phyloP scores from a whole-genome alignment of 1,284 basidiomycete genomes.

The Mycosarcoma maydis region DNA sequence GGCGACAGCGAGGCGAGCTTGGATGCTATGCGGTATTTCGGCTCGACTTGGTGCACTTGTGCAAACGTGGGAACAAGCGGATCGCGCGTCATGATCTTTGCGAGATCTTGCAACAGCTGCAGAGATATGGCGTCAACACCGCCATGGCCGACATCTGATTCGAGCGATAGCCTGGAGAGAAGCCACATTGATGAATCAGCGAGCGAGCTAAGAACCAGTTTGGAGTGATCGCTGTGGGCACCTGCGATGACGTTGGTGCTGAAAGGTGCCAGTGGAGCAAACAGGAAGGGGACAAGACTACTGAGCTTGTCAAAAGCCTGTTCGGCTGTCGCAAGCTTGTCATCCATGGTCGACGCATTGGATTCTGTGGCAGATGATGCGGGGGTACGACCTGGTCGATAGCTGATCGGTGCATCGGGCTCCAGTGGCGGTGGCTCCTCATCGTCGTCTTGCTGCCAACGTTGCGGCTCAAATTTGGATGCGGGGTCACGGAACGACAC shows the following conservation, averaged over 20 bases:
- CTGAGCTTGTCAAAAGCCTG: constrained; percentile 11
- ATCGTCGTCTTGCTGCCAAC: constrained; percentile 7
- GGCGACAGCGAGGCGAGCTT: constrained; percentile 7
- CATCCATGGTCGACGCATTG: background rate
- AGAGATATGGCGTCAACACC: constrained; percentile 19
- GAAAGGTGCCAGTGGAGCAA: background rate
- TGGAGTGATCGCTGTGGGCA: constrained; percentile 1
- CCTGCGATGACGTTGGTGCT: no score
- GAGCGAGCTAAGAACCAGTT: constrained; percentile 8
- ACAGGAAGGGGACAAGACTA: constrained; percentile 30
- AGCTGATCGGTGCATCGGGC: constrained; percentile 15
- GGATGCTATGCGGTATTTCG: constrained; percentile 10
- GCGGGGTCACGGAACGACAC: background rate
- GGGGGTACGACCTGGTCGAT: no score
- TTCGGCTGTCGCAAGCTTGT: background rate
- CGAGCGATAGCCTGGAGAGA: constrained; percentile 22
- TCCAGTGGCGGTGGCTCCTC: constrained; percentile 49
- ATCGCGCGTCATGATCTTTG: constrained; percentile 2
- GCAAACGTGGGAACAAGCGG: constrained; percentile 17
- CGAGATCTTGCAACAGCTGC: constrained; percentile 28
- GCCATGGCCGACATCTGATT: constrained; percentile 13
- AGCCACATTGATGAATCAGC: constrained; percentile 38
- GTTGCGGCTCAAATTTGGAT: background rate
- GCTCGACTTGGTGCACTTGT: constrained; percentile 2
- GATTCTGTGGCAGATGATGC: no score